Percentiles rank a stretch among this genome's conserved stretches.
Evolutionary conservation across 148 eudicot genomes (phyloP).

Genomic region (Rhododendron kiyosumense): DNA sequence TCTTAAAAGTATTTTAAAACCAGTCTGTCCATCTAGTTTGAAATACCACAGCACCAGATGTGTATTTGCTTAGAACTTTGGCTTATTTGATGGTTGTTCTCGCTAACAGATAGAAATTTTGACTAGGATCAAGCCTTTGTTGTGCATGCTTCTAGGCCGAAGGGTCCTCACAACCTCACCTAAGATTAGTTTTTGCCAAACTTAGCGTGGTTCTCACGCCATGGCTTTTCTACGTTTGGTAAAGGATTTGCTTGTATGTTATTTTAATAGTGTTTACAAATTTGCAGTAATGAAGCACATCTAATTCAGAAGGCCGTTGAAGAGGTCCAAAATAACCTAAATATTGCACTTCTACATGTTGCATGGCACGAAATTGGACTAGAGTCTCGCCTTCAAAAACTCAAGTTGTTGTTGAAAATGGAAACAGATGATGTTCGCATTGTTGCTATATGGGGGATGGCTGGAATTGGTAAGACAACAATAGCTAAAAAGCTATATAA

Average conservation of each 20-base stretch:
- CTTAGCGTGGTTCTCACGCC: not conserved
- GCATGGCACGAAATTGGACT: constrained; percentile 7
- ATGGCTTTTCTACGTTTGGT: not conserved
- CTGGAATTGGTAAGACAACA: constrained; percentile 11
- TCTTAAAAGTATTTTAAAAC: not conserved
- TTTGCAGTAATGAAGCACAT: not conserved
- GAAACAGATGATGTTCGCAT: not conserved
- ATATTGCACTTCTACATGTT: not conserved
- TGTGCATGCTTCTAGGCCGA: not conserved
- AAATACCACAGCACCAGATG: not conserved
- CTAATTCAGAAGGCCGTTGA: not conserved
- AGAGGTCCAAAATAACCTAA: not conserved
- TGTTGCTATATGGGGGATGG: constrained; percentile 3
- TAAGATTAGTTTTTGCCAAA: not conserved
- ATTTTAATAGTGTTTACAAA: no score
- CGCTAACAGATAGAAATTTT: not conserved
- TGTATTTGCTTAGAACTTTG: not conserved
- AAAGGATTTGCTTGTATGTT: no score
- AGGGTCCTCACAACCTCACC: not conserved
- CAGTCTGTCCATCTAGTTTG: not conserved
- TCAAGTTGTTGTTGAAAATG: not conserved
- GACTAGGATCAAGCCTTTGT: not conserved
- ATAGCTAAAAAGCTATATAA: not conserved
- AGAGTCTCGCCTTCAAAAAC: not conserved
- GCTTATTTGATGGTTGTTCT: not conserved